These are phyloP conservation scores for Blastobotrys illinoisensis DNA, from an alignment of 1,139 yeast species.

Conservation along the genomic window DNA sequence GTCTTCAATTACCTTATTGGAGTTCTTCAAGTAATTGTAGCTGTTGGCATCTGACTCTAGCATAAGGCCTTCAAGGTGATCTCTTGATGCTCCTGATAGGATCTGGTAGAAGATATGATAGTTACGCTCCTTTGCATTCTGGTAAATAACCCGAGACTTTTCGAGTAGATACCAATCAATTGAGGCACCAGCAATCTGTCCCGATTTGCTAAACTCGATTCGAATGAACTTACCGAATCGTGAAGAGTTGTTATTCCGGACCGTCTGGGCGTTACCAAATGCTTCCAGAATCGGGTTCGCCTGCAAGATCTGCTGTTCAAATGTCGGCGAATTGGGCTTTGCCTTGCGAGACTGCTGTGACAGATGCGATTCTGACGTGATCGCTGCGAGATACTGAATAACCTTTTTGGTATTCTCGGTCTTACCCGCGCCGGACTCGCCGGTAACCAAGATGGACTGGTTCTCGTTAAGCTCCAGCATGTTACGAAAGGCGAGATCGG, in stretches of 20 bases:
- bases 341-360: constrained; percentile 10
- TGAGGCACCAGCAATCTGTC: constrained; percentile 78
- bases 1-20: constrained; percentile 54
- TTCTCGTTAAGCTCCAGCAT: constrained; percentile 64
- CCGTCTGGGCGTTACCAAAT: constrained; percentile 96
- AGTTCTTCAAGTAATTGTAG: constrained; percentile 55
- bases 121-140: constrained; percentile 71
- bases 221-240: constrained; percentile 95
- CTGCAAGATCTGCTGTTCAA: constrained; percentile 81
- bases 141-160: constrained; percentile 87
- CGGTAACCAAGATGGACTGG: constrained; percentile 91
- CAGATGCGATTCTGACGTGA: constrained; percentile 37
- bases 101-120: constrained; percentile 92
- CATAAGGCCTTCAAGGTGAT: constrained; percentile 45
- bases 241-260: constrained; percentile 89
- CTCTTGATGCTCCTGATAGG: constrained; percentile 56
- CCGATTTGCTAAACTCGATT: constrained; percentile 63
- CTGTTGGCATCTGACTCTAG: constrained; percentile 40
- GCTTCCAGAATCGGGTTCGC: constrained; percentile 96
- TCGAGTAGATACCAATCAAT: constrained; percentile 93
- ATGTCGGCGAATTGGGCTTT: constrained; percentile 32
- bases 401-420: constrained; percentile 97
- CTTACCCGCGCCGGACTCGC: constrained; percentile 98
- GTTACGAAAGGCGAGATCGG: constrained; percentile 82
- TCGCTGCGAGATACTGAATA: constrained; percentile 83